Conservation (phyloP, 75 land plant species). For the Cryptomeria japonica region DNA sequence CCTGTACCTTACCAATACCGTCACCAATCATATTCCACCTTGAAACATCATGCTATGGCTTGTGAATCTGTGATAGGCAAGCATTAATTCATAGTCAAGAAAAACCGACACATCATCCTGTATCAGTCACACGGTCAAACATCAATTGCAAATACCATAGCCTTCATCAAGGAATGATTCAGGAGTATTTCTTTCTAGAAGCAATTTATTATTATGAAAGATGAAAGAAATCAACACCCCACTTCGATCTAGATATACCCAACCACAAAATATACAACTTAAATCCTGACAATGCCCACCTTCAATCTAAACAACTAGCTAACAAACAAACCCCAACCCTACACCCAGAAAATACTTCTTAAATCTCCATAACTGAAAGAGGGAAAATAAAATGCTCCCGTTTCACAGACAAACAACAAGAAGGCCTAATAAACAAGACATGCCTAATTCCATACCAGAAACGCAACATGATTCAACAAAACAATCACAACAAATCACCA, state of each 20-base stretch:
- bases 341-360: background rate
- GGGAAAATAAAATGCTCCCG: background rate
- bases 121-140: background rate
- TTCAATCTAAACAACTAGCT: background rate
- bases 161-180: background rate
- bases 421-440: background rate
- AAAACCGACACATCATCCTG: background rate
- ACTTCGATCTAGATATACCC: too few relatives aligned
- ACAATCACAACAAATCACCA: background rate
- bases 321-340: background rate
- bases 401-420: background rate
- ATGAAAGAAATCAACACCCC: too few relatives aligned
- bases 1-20: background rate
- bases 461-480: background rate
- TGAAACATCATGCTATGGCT: background rate
- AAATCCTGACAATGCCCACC: too few relatives aligned
- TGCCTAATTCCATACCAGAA: background rate
- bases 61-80: background rate
- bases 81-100: background rate
- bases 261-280: too few relatives aligned
- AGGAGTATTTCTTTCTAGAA: background rate
- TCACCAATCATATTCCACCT: background rate
- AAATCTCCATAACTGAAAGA: background rate
- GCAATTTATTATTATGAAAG: background rate
- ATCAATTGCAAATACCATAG: background rate